phyloP scores from a whole-genome alignment of 1,284 basidiomycete genomes.

The Xerocomus subilludens region DNA sequence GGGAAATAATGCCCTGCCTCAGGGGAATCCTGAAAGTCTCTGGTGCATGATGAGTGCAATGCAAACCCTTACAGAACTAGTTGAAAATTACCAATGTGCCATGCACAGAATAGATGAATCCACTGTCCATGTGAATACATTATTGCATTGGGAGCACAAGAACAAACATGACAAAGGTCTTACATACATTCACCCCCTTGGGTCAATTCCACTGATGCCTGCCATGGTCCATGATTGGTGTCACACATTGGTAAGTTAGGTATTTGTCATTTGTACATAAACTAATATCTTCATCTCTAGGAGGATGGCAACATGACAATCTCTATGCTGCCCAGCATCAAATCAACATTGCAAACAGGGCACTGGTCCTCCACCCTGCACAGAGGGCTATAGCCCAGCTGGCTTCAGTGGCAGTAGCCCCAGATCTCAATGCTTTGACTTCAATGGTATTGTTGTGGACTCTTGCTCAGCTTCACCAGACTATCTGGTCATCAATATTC shows the following conservation, averaged over 20 bases:
- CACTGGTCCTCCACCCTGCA: background rate
- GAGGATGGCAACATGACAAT: background rate
- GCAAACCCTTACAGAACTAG: too few relatives aligned
- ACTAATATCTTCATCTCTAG: too few relatives aligned
- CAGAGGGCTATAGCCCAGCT: background rate
- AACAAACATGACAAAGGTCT: background rate
- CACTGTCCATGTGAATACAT: too few relatives aligned
- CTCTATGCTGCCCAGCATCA: background rate
- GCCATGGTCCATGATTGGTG: conserved; percentile 22
- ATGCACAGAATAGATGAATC: too few relatives aligned
- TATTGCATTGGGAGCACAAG: too few relatives aligned
- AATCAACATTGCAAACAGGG: conserved; percentile 9
- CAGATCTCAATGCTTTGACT: conserved; percentile 10
- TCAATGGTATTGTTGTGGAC: conserved; percentile 7
- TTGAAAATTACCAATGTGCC: too few relatives aligned
- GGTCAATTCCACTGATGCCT: background rate
- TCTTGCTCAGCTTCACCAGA: background rate
- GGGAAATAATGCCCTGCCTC: too few relatives aligned
- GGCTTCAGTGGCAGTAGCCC: background rate
- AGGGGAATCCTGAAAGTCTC: too few relatives aligned
- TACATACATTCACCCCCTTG: conserved; percentile 2
- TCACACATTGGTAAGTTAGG: too few relatives aligned
- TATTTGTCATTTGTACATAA: too few relatives aligned
- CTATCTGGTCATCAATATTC: too few relatives aligned
- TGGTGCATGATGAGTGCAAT: too few relatives aligned